Evolutionary conservation across 345 rosid genomes (phyloP), one percentile per base, ranked within the genome.

Genomic region (Pistacia vera): DNA sequence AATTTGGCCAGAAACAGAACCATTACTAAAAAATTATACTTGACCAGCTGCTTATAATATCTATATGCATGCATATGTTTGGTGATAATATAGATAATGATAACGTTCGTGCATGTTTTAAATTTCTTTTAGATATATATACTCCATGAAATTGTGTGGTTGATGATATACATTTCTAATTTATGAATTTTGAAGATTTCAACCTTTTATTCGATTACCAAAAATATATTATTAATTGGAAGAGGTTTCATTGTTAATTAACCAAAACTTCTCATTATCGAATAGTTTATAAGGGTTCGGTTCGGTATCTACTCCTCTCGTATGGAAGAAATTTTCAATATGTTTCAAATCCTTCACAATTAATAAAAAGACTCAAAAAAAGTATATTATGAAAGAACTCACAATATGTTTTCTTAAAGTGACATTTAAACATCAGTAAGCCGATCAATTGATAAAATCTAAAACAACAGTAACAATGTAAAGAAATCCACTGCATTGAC

Each of bases 1-100:
- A 76, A 72, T 71, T 81, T 64, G 54, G 64, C 70, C 49, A 17
- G 44, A 13, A 28, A 63, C 65, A 22, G 35, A 55, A 41, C 14
- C 33, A 30, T 14, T 6, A 6, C 49, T 70, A 18, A 69, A 18
- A 18, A 44, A 67, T 0, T 12, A 25, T 25, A 30, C 22, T 30
- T 16, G 61, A 54, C 44, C 30, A 33, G 44, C 51, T 17, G 2
- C 22, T 70, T 4, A 2, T 63, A 0, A 54, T 70, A 18, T 11
- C n/a, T 33, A 52, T 7, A 30, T 28, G n/a, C 20, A 70, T 55
- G 63, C 22, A 55, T 30, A 30, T 52, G 61, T 55, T 55, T 70
- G 49, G 63, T 33, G 25, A 67, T 28, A 67, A 66, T 66, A 65
- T 65, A 17, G 68, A 41, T 65, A 22, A 65, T 65, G 68, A 38